phyloP scores from a whole-genome alignment of 306 rosid species.

The Castanopsis chinensis region DNA sequence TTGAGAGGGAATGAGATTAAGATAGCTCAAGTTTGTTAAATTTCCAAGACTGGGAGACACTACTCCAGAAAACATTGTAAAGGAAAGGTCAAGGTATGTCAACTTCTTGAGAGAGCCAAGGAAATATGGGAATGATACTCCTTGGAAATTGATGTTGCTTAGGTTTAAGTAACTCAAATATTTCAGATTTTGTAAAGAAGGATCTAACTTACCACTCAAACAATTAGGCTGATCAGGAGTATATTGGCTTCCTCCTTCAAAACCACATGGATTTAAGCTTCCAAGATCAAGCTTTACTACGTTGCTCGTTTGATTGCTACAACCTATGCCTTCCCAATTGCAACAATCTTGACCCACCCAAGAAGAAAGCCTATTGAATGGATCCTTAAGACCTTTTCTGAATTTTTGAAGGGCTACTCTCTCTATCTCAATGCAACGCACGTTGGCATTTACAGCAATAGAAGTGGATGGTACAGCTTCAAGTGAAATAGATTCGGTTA shows the following conservation, averaged over 20 bases:
- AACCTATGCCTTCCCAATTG: background rate
- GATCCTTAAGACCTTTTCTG: background rate
- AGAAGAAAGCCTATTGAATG: background rate
- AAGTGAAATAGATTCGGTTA: too few relatives aligned
- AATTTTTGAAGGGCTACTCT: constrained; percentile 4
- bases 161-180: constrained; percentile 4
- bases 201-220: background rate
- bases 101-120: background rate
- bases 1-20: background rate
- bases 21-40: background rate
- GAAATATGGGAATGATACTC: background rate
- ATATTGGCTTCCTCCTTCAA: background rate
- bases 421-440: background rate
- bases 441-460: background rate
- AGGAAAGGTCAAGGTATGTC: background rate
- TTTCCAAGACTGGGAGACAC: background rate
- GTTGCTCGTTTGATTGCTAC: background rate
- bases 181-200: background rate
- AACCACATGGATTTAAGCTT: too few relatives aligned
- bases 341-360: constrained; percentile 17
- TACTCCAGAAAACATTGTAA: background rate
- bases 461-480: too few relatives aligned
- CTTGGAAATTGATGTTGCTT: background rate
- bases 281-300: constrained; percentile 1
- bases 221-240: too few relatives aligned